Conservation (phyloP, 192 early-diverging fungal species). For the Gryganskiella cystojenkinii region DNA sequence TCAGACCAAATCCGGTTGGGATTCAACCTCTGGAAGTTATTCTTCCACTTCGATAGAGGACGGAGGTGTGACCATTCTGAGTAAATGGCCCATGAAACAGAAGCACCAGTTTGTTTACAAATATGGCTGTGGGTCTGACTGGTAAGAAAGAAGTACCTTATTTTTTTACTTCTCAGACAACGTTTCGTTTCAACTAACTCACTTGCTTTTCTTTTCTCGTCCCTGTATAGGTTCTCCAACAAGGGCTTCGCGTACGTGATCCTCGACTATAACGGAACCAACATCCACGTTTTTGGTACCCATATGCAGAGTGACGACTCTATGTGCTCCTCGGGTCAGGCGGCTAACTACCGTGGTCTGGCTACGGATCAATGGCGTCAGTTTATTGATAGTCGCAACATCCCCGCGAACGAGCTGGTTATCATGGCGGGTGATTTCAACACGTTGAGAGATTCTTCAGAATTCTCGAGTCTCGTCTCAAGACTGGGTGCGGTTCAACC, state of each 20-base stretch:
- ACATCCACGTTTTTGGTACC: constrained; percentile 47
- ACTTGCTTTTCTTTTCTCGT: neutral
- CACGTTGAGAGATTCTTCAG: constrained; percentile 17
- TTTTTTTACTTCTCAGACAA: neutral
- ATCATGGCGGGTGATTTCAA: constrained; percentile 48
- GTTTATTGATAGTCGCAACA: constrained; percentile 29
- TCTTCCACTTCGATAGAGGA: constrained; percentile 5
- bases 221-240: constrained; percentile 25
- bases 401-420: constrained; percentile 41
- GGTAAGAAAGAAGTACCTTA: constrained; percentile 22
- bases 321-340: constrained; percentile 11
- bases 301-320: constrained; percentile 42
- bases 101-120: constrained; percentile 40
- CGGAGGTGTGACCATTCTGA: constrained; percentile 40
- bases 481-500: constrained; percentile 12
- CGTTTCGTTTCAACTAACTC: neutral
- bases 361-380: constrained; percentile 18
- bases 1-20: constrained; percentile 25
- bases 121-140: constrained; percentile 31
- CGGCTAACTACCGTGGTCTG: constrained; percentile 9
- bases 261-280: constrained; percentile 33
- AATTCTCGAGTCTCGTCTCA: constrained; percentile 16
- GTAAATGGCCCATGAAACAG: constrained; percentile 49
- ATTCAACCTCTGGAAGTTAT: constrained; percentile 30
- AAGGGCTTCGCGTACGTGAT: constrained; percentile 43